These are phyloP conservation scores for Leccinum sublutescens DNA, from an alignment of 768 basidiomycete species.

Conservation along the genomic window DNA sequence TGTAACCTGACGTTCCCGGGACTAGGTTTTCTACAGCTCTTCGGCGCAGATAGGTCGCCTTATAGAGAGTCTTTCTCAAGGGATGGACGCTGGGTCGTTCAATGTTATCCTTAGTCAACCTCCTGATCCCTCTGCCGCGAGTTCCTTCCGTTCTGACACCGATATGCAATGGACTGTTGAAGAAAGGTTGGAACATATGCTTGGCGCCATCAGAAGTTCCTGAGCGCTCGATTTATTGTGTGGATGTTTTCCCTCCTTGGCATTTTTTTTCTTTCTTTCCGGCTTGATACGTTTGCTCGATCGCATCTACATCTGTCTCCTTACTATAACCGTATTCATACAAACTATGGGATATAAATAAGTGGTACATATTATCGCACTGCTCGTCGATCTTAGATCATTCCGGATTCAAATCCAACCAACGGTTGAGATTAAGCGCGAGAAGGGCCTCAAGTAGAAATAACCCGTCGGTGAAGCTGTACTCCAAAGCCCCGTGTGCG, in stretches of 20 bases:
- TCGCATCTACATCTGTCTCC: constrained; percentile 22
- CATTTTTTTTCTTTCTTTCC: constrained; percentile 3
- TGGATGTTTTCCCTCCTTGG: constrained; percentile 13
- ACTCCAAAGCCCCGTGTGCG: constrained; percentile 60
- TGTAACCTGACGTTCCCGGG: constrained; percentile 10
- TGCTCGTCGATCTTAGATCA: constrained; percentile 15
- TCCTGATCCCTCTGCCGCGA: constrained; percentile 56
- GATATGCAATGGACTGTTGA: constrained; percentile 71
- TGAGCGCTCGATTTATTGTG: constrained; percentile 30
- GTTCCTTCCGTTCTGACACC: constrained; percentile 58
- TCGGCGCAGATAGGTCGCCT: constrained; percentile 78
- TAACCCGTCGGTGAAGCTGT: constrained; percentile 57
- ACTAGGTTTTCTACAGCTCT: constrained; percentile 43
- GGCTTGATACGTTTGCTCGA: constrained; percentile 14
- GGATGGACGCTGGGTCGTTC: constrained; percentile 80
- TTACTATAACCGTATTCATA: constrained; percentile 32
- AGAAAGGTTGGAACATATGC: constrained; percentile 73
- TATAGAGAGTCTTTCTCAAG: constrained; percentile 79
- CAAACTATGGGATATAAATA: constrained; percentile 36
- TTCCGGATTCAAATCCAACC: constrained; percentile 61
- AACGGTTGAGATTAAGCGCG: constrained; percentile 69
- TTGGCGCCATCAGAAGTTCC: constrained; percentile 39
- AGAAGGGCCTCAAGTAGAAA: constrained; percentile 64
- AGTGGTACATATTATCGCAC: constrained; percentile 17
- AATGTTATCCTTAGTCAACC: constrained; percentile 56